Percentiles rank a stretch among this genome's conserved stretches.
phyloP scores from a whole-genome alignment of 495 filamentous ascomycete species.

The Hyaloscypha variabilis region DNA sequence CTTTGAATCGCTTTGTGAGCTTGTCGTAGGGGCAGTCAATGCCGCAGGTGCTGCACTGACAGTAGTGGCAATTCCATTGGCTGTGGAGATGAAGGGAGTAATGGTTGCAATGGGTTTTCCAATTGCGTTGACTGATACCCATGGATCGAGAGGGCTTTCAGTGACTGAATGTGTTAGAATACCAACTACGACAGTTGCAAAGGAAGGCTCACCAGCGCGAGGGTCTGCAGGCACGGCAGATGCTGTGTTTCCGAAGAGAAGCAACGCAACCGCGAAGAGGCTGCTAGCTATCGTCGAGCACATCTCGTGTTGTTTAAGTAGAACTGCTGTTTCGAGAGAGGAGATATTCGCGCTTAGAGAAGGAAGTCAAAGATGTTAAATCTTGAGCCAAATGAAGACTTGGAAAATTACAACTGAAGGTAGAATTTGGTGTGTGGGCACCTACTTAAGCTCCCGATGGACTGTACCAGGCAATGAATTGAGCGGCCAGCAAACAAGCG shows the following conservation, averaged over 20 bases:
- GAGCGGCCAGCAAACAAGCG: too few species aligned
- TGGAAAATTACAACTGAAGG: too few species aligned
- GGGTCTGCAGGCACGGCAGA: conserved; percentile 12
- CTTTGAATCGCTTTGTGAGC: conserved; percentile 4
- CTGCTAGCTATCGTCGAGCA: conserved; percentile 12
- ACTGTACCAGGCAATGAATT: too few species aligned
- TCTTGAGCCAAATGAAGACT: too few species aligned
- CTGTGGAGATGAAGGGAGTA: conserved; percentile 22
- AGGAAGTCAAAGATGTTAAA: too few species aligned
- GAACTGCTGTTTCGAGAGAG: not conserved
- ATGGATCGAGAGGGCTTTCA: conserved; percentile 19
- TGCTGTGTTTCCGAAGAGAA: conserved; percentile 9
- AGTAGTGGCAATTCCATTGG: conserved; percentile 20
- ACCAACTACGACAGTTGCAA: not conserved
- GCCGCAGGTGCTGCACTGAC: conserved; percentile 20
- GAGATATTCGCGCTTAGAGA: not conserved
- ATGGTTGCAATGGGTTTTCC: conserved; percentile 20
- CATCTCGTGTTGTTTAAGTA: conserved; percentile 12
- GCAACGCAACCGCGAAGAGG: conserved; percentile 11
- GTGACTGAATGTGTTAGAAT: conserved; percentile 11
- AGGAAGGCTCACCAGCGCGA: conserved; percentile 9
- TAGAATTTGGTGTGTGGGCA: too few species aligned
- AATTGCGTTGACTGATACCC: conserved; percentile 26
- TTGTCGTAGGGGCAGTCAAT: conserved; percentile 19
- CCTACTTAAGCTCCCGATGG: too few species aligned